Evolutionary conservation across 805 yeast genomes (phyloP).

Genomic region (Candida yuanshanica): DNA sequence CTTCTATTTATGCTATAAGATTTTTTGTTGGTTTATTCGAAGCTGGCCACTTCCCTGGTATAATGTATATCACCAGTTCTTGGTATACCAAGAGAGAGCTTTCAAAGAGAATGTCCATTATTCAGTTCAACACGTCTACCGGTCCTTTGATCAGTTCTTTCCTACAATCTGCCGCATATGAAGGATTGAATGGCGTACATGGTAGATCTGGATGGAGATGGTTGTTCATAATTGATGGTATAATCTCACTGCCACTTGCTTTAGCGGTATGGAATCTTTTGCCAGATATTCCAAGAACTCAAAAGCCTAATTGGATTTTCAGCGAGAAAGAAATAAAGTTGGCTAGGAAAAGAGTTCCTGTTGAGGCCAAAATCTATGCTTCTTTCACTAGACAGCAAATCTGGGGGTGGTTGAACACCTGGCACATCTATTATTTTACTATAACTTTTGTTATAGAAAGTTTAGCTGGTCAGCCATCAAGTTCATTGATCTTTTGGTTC

Average conservation of each 20-base stretch:
- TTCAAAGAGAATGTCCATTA: conserved; percentile 46
- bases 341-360: conserved; percentile 5
- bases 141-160: conserved; percentile 42
- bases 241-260: conserved; percentile 46
- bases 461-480: conserved; percentile 3
- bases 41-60: conserved; percentile 45
- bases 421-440: conserved; percentile 8
- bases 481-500: conserved; percentile 6
- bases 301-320: conserved; percentile 10
- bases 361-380: conserved; percentile 3
- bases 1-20: conserved; percentile 42
- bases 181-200: conserved; percentile 25
- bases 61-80: conserved; percentile 41
- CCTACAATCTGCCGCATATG: conserved; percentile 7
- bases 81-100: conserved; percentile 45
- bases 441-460: conserved; percentile 2
- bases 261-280: conserved; percentile 60
- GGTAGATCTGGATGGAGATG: conserved; percentile 79
- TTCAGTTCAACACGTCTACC: conserved; percentile 46
- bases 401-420: conserved; percentile 3
- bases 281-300: conserved; percentile 48
- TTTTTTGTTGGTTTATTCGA: conserved; percentile 55
- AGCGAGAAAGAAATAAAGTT: conserved; percentile 3
- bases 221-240: conserved; percentile 72
- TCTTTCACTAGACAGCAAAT: conserved; percentile 1